Conservation (phyloP, 805 yeast genomes). For the Yueomyces sp. region DNA sequence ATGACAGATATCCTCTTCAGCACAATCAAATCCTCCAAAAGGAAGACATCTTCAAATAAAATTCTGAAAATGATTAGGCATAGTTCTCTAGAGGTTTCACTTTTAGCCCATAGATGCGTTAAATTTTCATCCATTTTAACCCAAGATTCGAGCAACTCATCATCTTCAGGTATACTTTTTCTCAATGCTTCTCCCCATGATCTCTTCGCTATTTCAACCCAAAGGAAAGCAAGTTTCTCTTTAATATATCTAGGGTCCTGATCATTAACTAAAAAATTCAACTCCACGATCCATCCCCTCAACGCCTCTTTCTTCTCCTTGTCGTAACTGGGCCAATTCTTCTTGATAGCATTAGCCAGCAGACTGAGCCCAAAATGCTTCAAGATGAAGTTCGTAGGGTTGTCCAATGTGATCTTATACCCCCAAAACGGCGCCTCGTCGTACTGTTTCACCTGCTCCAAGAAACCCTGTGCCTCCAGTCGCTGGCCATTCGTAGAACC, state of each 20-base stretch:
- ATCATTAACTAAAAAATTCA: slow-evolving; percentile 44
- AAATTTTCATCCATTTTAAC: slow-evolving; percentile 71
- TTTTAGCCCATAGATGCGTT: slow-evolving; percentile 58
- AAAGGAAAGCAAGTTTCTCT: slow-evolving; percentile 77
- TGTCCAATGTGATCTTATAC: slow-evolving; percentile 61
- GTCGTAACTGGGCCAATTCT: slow-evolving; percentile 40
- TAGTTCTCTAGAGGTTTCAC: slow-evolving; percentile 56
- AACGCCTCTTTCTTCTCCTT: slow-evolving; percentile 50
- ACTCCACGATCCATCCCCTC: slow-evolving; percentile 73
- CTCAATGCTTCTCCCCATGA: slow-evolving; percentile 74
- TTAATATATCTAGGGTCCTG: slow-evolving; percentile 79
- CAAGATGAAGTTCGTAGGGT: slow-evolving; percentile 50
- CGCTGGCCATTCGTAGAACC: slow-evolving; percentile 45
- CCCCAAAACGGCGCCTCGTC: slow-evolving; percentile 91
- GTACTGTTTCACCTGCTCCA: slow-evolving; percentile 62
- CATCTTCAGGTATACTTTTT: slow-evolving; percentile 18
- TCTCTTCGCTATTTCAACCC: slow-evolving; percentile 87
- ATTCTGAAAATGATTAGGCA: slow-evolving; percentile 70
- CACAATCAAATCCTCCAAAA: slow-evolving; percentile 86
- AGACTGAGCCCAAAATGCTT: slow-evolving; percentile 84
- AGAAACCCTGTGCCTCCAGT: slow-evolving; percentile 45
- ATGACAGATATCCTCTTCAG: slow-evolving; percentile 63
- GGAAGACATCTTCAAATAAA: slow-evolving; percentile 82
- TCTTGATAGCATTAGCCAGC: slow-evolving; percentile 56
- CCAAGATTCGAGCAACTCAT: slow-evolving; percentile 61